These are phyloP conservation scores for Hanseniaspora hatyaiensis DNA, from an alignment of 805 yeast species.

Conservation along the genomic window DNA sequence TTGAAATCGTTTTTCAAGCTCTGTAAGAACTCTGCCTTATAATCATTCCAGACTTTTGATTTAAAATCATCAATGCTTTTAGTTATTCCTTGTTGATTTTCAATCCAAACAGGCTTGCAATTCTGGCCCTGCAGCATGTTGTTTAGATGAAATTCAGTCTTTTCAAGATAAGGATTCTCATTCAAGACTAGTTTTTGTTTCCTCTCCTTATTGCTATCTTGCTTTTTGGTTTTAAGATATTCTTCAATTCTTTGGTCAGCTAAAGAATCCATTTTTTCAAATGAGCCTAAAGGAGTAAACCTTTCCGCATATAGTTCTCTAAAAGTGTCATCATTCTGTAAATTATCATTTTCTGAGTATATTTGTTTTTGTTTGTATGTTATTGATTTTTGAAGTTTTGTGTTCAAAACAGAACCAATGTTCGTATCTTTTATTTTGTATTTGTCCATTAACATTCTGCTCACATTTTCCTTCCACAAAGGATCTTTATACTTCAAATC, in stretches of 20 bases:
- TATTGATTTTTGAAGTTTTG: slow-evolving; percentile 31
- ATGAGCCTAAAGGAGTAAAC: slow-evolving; percentile 35
- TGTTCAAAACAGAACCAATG: not conserved
- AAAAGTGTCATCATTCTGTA: slow-evolving; percentile 34
- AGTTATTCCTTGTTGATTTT: slow-evolving; percentile 52
- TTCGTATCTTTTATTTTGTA: slow-evolving; percentile 19
- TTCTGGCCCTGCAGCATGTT: slow-evolving; percentile 65
- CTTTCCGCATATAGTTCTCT: slow-evolving; percentile 51
- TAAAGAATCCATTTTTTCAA: slow-evolving; percentile 42
- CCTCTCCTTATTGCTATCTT: slow-evolving; percentile 46
- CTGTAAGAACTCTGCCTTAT: slow-evolving; percentile 29
- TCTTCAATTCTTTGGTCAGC: slow-evolving; percentile 72
- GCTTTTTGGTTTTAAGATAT: slow-evolving; percentile 53
- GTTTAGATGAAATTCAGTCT: slow-evolving; percentile 68
- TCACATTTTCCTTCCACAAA: slow-evolving; percentile 33
- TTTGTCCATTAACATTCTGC: slow-evolving; percentile 47
- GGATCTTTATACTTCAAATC: slow-evolving; percentile 55
- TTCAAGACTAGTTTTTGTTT: slow-evolving; percentile 35
- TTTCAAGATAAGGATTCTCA: slow-evolving; percentile 47
- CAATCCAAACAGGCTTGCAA: slow-evolving; percentile 83
- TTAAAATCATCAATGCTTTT: slow-evolving; percentile 40
- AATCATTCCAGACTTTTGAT: slow-evolving; percentile 32
- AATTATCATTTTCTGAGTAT: slow-evolving; percentile 22
- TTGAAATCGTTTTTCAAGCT: no score
- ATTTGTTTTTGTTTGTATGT: slow-evolving; percentile 44